Base-by-base conservation (phyloP, 2,329 filamentous ascomycete species). In the Exophiala spinifera region DNA sequence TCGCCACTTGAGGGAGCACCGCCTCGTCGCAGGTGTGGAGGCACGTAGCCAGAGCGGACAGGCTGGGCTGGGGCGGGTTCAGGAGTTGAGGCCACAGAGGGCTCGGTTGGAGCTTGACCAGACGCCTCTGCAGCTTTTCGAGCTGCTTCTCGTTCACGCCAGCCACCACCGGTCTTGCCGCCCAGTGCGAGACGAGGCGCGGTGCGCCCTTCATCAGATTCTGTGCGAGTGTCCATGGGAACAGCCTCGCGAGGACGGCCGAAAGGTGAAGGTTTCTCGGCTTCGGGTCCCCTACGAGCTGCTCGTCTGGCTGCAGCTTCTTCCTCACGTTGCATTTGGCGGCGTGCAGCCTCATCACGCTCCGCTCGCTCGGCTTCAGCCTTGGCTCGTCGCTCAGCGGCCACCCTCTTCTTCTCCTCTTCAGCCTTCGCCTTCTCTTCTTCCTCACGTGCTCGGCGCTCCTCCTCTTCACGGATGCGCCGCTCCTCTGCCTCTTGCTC, bases 401-500 rank as follows among this genome's bases (percentile, higher is more conserved):
- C 74, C 68, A 85, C 83, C 56, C 84, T 81, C 67, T 86, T 84
- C 73, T 85, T 87, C 74, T 90, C 88, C 71, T 95, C 91, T 48
- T 94, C 91, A 46, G 83, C 85, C 60, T 80, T 79, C 60, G 83
- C 83, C 72, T 86, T 89, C 74, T 96, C 91, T 70, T 95, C 88
- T 72, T 90, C 92, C 74, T 97, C 94, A 53, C 78, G 82, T 49
- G 81, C 82, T 58, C 82, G 80, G 63, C 87, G 85, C 79, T 96
- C 92, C 71, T 95, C 90, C 65, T 94, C 90, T 72, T 97, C 94
- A 56, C 80, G 82, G 53, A 86, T 79, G 61, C 81, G 81, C 52
- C 85, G 83, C 76, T 96, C 91, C 68, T 85, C 84, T 72, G 94
- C 91, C 72, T 96, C 91, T 47, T 80, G 83, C 74, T 95, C 90